Conservation (phyloP, 345 rosid species). For the Populus simonii region DNA sequence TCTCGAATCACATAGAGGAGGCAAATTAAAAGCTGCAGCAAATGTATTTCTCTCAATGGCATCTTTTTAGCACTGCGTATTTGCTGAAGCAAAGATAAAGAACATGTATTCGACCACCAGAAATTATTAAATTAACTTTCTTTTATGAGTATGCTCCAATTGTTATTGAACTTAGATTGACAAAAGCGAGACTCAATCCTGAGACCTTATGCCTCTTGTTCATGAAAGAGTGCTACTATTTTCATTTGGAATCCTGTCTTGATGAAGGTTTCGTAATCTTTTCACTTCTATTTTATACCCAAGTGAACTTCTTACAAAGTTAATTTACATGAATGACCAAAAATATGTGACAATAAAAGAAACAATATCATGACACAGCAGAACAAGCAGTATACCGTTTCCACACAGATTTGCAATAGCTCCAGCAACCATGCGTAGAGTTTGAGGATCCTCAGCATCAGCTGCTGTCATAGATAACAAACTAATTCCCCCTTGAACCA, state of each 20-base stretch:
- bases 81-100: background rate
- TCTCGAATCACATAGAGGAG: background rate
- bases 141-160: background rate
- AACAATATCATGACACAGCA: background rate
- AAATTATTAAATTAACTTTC: background rate
- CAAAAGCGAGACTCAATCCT: background rate
- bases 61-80: background rate
- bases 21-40: background rate
- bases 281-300: background rate
- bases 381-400: conserved; percentile 20
- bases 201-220: background rate
- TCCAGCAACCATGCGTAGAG: conserved; percentile 37
- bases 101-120: background rate
- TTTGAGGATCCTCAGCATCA: conserved; percentile 41
- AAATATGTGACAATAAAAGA: background rate
- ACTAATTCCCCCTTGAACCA: conserved; percentile 35
- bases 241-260: background rate
- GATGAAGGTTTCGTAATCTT: background rate
- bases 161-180: background rate
- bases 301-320: background rate
- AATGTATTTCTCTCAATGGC: background rate
- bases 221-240: background rate
- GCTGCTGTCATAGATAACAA: conserved; percentile 31
- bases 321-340: background rate
- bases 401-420: conserved; percentile 40